Base-by-base conservation (phyloP, 345 rosid genomes). In the Xanthoceras sorbifolium region DNA sequence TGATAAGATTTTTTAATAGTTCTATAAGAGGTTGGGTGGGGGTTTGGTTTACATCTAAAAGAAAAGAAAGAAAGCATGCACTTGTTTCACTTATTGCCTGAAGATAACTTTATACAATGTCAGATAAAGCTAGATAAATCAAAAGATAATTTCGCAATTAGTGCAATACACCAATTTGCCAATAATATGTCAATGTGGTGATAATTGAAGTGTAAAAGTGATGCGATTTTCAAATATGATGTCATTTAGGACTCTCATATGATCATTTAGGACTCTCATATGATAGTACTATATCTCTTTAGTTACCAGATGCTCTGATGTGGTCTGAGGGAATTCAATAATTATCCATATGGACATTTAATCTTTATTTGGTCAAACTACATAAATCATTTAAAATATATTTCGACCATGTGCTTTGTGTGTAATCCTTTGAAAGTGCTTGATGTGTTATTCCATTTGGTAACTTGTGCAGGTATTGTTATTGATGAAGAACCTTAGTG, bases 401-500 rank as follows among this genome's bases (percentile, higher is more conserved):
- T 42, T 61, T 61, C 1, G 29, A 9, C 59, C 9, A 6, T 34
- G 23, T 31, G 64, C 46, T 65, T 34, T 54, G 8, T 65, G 2
- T 38, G 32, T 34, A 31, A 75, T 65, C 71, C 71, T 75, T 15
- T 15, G 18, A 52, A 64, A 42, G 15, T 50, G 2, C 6, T 32
- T 12, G 31, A 15, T 60, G 22, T 42, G 28, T 72, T 46, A 67
- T 64, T 71, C 66, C 46, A 12, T 50, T 71, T 72, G 72, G 31
- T 79, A 62, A 65, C 71, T 84, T 66, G 69, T 86, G 81, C 87
- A 96, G 99, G 99, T 93, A 79, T 74, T 96, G 72, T 80, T 96
- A 73, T 73, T 96, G 90, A 96, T 93, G 94, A 90, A 87, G 80
- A 96, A 96, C 87, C 93, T 96, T 74, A 85, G 94, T 42, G 78